phyloP scores from a whole-genome alignment of 2,329 filamentous ascomycete species.

The Orbilia quercus region DNA sequence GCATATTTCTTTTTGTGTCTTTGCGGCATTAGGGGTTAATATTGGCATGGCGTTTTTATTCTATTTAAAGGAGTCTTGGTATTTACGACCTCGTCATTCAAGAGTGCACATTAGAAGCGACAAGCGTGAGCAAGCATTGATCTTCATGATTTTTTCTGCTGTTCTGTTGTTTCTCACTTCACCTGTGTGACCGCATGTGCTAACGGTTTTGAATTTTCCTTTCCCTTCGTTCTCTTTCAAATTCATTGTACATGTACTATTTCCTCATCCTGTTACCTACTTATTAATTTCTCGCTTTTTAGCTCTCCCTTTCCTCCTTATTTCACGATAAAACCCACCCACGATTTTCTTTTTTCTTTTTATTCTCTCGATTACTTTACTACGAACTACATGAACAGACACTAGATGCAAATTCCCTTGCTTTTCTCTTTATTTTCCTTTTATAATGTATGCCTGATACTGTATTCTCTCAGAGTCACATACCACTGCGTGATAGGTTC shows the following conservation, averaged over 20 bases:
- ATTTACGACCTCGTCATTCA: slow-evolving; percentile 10
- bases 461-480: too few relatives aligned
- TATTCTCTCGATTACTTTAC: too few relatives aligned
- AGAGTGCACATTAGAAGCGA: slow-evolving; percentile 4
- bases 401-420: too few relatives aligned
- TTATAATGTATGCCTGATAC: too few relatives aligned
- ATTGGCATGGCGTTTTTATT: slow-evolving; percentile 16
- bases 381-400: too few relatives aligned
- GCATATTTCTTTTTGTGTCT: not conserved
- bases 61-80: slow-evolving; percentile 2
- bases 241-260: slow-evolving; percentile 11
- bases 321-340: not conserved
- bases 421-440: too few relatives aligned
- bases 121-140: slow-evolving; percentile 6
- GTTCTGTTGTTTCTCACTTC: not conserved
- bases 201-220: too few relatives aligned
- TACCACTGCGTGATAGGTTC: too few relatives aligned
- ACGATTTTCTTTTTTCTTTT: too few relatives aligned
- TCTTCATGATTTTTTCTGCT: not conserved
- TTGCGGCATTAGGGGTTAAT: not conserved
- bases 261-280: not conserved
- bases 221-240: not conserved
- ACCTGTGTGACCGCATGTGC: too few relatives aligned
- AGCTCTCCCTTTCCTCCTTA: not conserved
- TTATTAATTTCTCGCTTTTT: not conserved